Conservation (phyloP, 1,284 basidiomycete species). For the Tilletiopsis washingtonensis region DNA sequence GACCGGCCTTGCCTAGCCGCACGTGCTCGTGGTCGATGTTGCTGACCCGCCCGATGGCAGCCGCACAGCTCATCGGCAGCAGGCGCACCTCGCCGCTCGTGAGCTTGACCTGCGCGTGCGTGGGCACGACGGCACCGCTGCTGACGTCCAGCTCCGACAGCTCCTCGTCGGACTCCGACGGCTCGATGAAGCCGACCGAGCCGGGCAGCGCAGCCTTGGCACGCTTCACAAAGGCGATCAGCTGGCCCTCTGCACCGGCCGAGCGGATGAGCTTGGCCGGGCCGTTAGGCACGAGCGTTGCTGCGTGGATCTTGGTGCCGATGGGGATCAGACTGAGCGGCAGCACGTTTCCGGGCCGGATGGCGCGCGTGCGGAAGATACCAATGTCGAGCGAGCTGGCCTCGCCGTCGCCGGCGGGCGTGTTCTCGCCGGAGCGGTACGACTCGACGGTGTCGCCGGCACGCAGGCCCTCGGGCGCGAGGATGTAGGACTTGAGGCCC, state of each 20-base stretch:
- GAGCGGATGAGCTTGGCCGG: conserved; percentile 77
- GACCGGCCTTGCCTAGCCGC: conserved; percentile 82
- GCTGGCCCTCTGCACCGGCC: conserved; percentile 76
- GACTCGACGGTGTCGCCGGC: conserved; percentile 82
- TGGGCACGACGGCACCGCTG: background rate
- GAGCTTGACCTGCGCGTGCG: conserved; percentile 73
- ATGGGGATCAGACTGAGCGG: conserved; percentile 84
- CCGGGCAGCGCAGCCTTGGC: background rate
- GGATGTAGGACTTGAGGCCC: conserved; percentile 68
- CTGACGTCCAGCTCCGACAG: conserved; percentile 1
- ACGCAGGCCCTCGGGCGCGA: conserved; percentile 80
- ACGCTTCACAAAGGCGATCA: conserved; percentile 49
- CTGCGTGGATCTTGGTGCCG: conserved; percentile 81
- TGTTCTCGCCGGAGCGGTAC: conserved; percentile 55
- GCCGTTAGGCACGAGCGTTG: conserved; percentile 68
- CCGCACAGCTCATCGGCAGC: conserved; percentile 72
- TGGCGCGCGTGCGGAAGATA: conserved; percentile 71
- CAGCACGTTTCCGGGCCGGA: conserved; percentile 88
- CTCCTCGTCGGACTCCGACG: background rate
- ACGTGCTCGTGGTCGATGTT: conserved; percentile 83
- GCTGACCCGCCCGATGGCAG: conserved; percentile 84
- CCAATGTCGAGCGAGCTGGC: conserved; percentile 62
- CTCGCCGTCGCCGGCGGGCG: background rate
- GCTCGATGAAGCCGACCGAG: background rate
- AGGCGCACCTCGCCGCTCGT: conserved; percentile 88